Evolutionary conservation across 2,329 filamentous ascomycete species (phyloP).

Genomic region (Talaromyces sp.): DNA sequence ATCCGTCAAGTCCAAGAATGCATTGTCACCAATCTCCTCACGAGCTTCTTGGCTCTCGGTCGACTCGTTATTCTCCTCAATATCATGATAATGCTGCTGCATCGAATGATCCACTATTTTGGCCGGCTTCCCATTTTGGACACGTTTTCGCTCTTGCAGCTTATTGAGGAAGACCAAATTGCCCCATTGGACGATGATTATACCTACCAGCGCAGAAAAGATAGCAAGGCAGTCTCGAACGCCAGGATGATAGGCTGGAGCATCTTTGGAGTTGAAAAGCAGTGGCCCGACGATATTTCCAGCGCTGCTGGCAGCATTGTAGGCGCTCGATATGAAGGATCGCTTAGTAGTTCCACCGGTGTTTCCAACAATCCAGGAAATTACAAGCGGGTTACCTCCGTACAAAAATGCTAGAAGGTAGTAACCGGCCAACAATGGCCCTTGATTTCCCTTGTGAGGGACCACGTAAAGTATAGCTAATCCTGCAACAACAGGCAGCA

Average conservation of each 20-base stretch:
- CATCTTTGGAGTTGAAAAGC: conserved; percentile 57
- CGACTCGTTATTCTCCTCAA: conserved; percentile 10
- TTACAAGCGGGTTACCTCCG: conserved; percentile 62
- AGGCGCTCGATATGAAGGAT: conserved; percentile 61
- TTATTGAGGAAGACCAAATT: conserved; percentile 55
- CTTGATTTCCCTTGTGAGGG: conserved; percentile 39
- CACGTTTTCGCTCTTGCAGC: conserved; percentile 52
- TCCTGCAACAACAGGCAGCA: conserved; percentile 58
- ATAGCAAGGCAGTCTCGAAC: conserved; percentile 50
- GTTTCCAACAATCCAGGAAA: conserved; percentile 67
- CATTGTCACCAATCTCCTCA: conserved; percentile 46
- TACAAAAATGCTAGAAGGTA: conserved; percentile 66
- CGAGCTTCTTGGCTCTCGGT: background rate
- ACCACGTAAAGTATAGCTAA: conserved; percentile 55
- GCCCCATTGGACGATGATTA: conserved; percentile 53
- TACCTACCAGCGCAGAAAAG: conserved; percentile 49
- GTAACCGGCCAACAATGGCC: conserved; percentile 57
- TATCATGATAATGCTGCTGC: conserved; percentile 49
- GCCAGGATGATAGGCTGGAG: conserved; percentile 57
- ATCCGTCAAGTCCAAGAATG: conserved; percentile 61
- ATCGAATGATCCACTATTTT: conserved; percentile 60
- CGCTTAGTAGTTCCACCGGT: conserved; percentile 67
- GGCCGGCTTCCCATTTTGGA: conserved; percentile 59
- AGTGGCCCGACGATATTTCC: conserved; percentile 67
- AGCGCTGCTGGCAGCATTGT: conserved; percentile 58